Evolutionary conservation across 352 stramenopile species (phyloP), one percentile per base, ranked within the genome.

Genomic region (Phytophthora foliorum): DNA sequence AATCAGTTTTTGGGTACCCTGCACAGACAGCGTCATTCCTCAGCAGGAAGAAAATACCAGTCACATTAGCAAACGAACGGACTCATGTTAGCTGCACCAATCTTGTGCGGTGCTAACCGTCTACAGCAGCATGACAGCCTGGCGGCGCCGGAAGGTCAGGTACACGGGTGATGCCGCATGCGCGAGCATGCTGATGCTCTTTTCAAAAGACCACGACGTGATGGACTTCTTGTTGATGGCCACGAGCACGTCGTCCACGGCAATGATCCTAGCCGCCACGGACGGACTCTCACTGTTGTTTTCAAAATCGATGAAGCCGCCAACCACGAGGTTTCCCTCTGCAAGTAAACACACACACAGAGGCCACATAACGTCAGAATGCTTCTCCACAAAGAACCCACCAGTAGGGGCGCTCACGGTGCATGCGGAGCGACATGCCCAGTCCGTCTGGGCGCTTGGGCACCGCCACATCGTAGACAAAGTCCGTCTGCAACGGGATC

Each of bases 201-300:
- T 92, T 69, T 94, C 89, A 65, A 95, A 95, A 4, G 87, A 92
- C 66, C 84, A 93, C 19, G 86, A 90, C 38, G 82, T 94, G 75
- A 93, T 93, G 53, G 78, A 89, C 57, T 93, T 96, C 51, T 95
- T 96, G 81, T 95, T 95, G 65, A 95, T 95, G 46, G 87, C 87
- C 21, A 95, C 84, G 41, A 95, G 75, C 32, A 89, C 77, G 57
- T 95, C 87, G 38, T 88, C 82, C 46, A 92, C 85, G 4, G 84
- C 76, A 63, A 95, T 93, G 68, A 93, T 87, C 31, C 87, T 81
- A 46, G 87, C 84, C 4, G 87, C 86, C 34, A 93, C 85, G 3
- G 85, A 84, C 56, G 87, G 87, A 70, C 87, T 95, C 67, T 95
- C 87, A 29, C 74, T 88, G 55, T 89, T 91, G 71, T 90, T 81